Percentiles rank a stretch among this genome's conserved stretches.
phyloP scores from a whole-genome alignment of 139 green algal genomes.

The Coccomyxa sp. region DNA sequence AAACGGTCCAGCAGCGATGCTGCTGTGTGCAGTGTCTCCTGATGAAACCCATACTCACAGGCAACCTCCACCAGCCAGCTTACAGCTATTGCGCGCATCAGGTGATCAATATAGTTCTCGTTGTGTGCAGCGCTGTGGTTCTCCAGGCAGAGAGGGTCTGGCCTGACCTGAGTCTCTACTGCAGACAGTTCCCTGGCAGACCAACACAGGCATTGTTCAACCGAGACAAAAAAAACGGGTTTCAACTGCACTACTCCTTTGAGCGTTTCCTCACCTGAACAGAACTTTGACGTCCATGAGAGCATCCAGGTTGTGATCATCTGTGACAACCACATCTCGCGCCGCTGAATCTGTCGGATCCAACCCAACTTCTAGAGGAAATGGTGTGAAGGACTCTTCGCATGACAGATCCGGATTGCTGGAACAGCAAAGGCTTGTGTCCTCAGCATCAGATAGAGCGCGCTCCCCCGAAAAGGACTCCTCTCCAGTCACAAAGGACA shows the following conservation, averaged over 20 bases:
- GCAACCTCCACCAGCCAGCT: slow-evolving; percentile 99
- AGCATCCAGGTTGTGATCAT: too few species aligned
- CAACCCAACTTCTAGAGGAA: too few species aligned
- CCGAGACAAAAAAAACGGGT: too few species aligned
- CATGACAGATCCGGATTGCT: not conserved
- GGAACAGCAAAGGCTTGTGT: not conserved
- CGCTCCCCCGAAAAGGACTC: too few species aligned
- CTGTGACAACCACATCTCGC: too few species aligned
- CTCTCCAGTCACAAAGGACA: too few species aligned
- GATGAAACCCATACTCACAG: slow-evolving; percentile 73
- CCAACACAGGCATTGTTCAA: too few species aligned
- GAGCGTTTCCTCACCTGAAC: too few species aligned
- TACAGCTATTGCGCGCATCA: slow-evolving; percentile 91
- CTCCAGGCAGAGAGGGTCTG: not conserved
- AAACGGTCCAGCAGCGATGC: slow-evolving; percentile 94
- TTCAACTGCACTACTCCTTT: too few species aligned
- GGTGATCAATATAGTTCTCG: slow-evolving; percentile 83
- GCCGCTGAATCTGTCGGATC: too few species aligned
- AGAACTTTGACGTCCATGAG: too few species aligned
- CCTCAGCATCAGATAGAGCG: too few species aligned
- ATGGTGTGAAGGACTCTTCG: not conserved
- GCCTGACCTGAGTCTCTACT: not conserved
- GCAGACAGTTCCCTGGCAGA: not conserved
- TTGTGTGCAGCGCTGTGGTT: not conserved
- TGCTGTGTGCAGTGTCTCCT: slow-evolving; percentile 96